Base-by-base conservation (phyloP, 352 stramenopile genomes). In the Phytophthora colocasiae region DNA sequence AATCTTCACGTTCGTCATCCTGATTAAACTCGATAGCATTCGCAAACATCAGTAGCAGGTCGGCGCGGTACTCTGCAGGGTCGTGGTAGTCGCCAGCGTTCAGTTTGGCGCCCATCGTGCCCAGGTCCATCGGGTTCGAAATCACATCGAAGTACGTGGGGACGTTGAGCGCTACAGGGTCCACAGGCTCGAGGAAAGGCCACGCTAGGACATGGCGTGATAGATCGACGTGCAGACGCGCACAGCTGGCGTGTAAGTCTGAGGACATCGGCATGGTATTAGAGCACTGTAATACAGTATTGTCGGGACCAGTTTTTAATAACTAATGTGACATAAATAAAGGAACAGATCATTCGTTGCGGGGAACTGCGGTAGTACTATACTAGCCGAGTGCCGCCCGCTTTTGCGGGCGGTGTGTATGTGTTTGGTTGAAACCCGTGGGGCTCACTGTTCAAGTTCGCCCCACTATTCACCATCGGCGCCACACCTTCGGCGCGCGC, bases 101-200 rank as follows among this genome's bases (percentile, higher is more conserved):
- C 48, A 98, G 85, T 54, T 95, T 97, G 46, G 69, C 60, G 39
- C 89, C 80, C 71, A 99, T 97, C 1, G 96, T 99, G 45, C 89
- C 84, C 26, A 99, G 83, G 73, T 99, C 97, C 98, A 99, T 99
- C 6, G 98, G 98, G 38, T 87, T 62, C 70, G 92, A 85, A 56
- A 99, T 92, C 26, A 99, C 87, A 11, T 97, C 79, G 57, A 93
- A 92, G 74, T 99, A 99, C 51, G 90, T 96, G 11, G 93, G 93
- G 54, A 99, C 82, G 45, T 95, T 88, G 39, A 98, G 71, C 46
- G 84, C 83, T 26, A 98, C 87, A 34, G 98, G 93, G 75, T 99
- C 97, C 44, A 99, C 97, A 19, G 97, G 97, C 53, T 90, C 77
- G 24, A 92, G 81, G 75, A 99, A 99, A 2, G 95, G 90, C 81